These are phyloP conservation scores for Penicillium bovifimosum DNA, from an alignment of 495 filamentous ascomycete genomes.

Conservation along the genomic window DNA sequence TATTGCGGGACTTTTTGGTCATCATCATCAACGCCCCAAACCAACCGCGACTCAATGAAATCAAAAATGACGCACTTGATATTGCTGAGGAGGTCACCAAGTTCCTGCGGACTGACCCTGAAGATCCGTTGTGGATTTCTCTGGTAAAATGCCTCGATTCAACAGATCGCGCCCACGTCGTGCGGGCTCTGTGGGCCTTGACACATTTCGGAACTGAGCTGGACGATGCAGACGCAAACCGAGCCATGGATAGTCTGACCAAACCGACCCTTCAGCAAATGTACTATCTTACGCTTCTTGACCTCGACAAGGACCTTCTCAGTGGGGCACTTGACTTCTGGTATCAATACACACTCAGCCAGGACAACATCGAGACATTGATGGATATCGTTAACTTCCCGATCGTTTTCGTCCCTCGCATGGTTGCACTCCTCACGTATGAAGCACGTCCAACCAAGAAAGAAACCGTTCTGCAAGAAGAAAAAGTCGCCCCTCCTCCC, in stretches of 20 bases:
- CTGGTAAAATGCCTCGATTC: constrained; percentile 65
- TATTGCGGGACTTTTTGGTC: constrained; percentile 71
- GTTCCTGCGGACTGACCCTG: constrained; percentile 62
- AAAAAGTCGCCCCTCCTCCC: constrained; percentile 44
- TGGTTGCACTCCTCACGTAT: constrained; percentile 69
- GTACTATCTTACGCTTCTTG: constrained; percentile 73
- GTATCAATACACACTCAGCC: constrained; percentile 86
- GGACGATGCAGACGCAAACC: constrained; percentile 61
- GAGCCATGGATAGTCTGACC: constrained; percentile 64
- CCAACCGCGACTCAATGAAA: constrained; percentile 67
- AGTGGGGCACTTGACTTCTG: constrained; percentile 87
- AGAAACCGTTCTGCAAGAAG: constrained; percentile 40
- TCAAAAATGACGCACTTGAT: constrained; percentile 88
- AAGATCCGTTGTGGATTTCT: constrained; percentile 74
- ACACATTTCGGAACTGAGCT: constrained; percentile 83
- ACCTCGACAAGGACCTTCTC: constrained; percentile 80
- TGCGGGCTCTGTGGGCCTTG: constrained; percentile 76
- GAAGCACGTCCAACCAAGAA: constrained; percentile 45
- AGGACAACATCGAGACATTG: constrained; percentile 74
- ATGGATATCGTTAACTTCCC: constrained; percentile 58
- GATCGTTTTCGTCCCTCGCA: constrained; percentile 61
- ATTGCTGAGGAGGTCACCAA: constrained; percentile 87
- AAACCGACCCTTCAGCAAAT: constrained; percentile 58
- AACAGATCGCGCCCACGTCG: constrained; percentile 76
- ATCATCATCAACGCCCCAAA: constrained; percentile 75